Evolutionary conservation across 1,284 basidiomycete genomes (phyloP).

Genomic region (Trichosporon coremiiforme): DNA sequence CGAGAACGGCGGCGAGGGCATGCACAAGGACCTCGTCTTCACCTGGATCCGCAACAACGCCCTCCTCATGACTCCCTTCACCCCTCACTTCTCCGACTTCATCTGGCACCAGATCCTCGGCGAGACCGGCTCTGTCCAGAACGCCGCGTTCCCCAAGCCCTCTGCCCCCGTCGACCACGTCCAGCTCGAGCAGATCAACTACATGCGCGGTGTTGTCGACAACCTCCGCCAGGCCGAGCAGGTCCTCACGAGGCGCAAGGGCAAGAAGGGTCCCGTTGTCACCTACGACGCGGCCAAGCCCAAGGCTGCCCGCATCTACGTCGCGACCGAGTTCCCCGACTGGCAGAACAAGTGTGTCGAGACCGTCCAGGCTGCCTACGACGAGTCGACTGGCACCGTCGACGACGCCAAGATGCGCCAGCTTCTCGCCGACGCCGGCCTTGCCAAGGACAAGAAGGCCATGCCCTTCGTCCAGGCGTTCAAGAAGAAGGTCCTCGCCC

Average conservation of each 20-base stretch:
- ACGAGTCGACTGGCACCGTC: conserved; percentile 65
- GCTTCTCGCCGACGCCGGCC: conserved; percentile 69
- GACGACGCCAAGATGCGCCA: conserved; percentile 82
- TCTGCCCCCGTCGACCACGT: conserved; percentile 59
- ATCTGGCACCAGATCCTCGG: conserved; percentile 79
- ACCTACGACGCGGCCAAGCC: conserved; percentile 74
- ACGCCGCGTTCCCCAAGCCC: conserved; percentile 63
- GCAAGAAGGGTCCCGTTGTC: conserved; percentile 58
- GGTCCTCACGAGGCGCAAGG: conserved; percentile 67
- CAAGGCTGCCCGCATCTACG: conserved; percentile 83
- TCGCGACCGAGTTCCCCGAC: conserved; percentile 85
- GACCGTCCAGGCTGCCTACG: conserved; percentile 72
- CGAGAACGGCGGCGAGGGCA: conserved; percentile 65
- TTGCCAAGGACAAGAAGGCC: conserved; percentile 92
- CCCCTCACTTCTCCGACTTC: conserved; percentile 94
- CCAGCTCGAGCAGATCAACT: conserved; percentile 71
- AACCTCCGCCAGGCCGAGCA: conserved; percentile 88
- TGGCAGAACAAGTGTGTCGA: conserved; percentile 89
- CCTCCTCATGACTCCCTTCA: conserved; percentile 82
- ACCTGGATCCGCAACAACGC: conserved; percentile 81
- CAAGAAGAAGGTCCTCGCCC: conserved; percentile 85
- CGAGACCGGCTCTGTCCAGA: conserved; percentile 75
- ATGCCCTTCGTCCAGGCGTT: conserved; percentile 94
- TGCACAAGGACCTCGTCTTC: conserved; percentile 77
- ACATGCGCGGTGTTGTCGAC: conserved; percentile 58